Evolutionary conservation across 1,284 basidiomycete genomes (phyloP).

Genomic region (Lentinula novae-zelandiae): DNA sequence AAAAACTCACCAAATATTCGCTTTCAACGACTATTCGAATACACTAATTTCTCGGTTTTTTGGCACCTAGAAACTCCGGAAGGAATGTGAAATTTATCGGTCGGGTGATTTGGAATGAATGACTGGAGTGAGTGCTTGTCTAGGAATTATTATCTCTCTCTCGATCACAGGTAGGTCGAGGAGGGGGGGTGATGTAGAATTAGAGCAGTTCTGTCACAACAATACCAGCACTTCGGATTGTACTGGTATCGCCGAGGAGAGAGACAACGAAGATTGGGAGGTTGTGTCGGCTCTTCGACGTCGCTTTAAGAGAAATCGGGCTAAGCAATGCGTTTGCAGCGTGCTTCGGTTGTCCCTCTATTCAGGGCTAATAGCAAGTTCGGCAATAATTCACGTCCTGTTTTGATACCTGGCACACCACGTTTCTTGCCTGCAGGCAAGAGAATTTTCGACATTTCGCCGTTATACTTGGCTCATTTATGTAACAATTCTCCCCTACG

Average conservation of each 20-base stretch:
- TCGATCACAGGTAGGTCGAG: neutral
- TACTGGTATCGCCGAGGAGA: conserved; percentile 4
- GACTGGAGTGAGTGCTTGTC: conserved; percentile 12
- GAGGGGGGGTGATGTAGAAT: neutral
- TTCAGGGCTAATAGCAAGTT: conserved; percentile 33
- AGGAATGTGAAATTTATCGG: conserved; percentile 6
- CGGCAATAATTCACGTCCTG: conserved; percentile 36
- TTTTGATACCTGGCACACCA: conserved; percentile 46
- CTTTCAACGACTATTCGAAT: neutral
- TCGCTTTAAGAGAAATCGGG: conserved; percentile 41
- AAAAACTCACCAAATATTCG: conserved; percentile 9
- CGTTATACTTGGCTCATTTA: conserved; percentile 8
- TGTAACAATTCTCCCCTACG: neutral
- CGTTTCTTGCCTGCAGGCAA: conserved; percentile 73
- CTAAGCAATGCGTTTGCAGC: conserved; percentile 42
- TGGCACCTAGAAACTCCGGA: neutral
- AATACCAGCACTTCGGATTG: conserved; percentile 1
- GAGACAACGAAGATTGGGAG: conserved; percentile 20
- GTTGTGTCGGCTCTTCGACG: conserved; percentile 35
- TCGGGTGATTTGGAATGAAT: conserved; percentile 6
- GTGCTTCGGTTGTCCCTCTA: conserved; percentile 40
- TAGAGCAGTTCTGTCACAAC: neutral
- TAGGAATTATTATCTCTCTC: conserved; percentile 7
- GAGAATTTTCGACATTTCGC: conserved; percentile 20
- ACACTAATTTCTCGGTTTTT: neutral